Evolutionary conservation across 805 yeast genomes (phyloP).

Genomic region (Saccharomycopsis capsularis): DNA sequence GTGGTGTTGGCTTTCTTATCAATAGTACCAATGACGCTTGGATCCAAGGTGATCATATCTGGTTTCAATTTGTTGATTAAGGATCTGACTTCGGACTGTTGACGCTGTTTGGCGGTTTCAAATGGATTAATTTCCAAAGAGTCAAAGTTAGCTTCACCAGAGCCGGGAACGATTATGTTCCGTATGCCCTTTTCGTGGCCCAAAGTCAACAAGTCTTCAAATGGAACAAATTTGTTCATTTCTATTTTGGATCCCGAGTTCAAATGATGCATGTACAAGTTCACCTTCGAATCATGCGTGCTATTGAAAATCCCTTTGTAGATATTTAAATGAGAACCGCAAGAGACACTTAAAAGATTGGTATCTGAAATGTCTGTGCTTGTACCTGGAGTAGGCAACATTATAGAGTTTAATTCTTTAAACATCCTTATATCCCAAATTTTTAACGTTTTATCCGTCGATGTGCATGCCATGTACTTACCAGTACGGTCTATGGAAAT

Average conservation of each 20-base stretch:
- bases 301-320: conserved; percentile 75
- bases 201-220: conserved; percentile 90
- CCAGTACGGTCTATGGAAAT: conserved; percentile 89
- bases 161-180: conserved; percentile 89
- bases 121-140: conserved; percentile 89
- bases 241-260: conserved; percentile 71
- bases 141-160: conserved; percentile 97
- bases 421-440: conserved; percentile 91
- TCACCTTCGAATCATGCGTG: conserved; percentile 30
- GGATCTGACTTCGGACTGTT: conserved; percentile 81
- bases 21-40: conserved; percentile 77
- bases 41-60: conserved; percentile 89
- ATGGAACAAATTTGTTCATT: conserved; percentile 74
- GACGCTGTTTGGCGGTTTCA: conserved; percentile 88
- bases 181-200: conserved; percentile 76
- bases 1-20: conserved; percentile 58
- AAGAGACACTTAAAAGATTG: conserved; percentile 80
- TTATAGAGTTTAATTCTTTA: conserved; percentile 56
- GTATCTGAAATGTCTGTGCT: conserved; percentile 77
- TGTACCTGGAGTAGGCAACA: conserved; percentile 75
- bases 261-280: conserved; percentile 77
- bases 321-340: conserved; percentile 92
- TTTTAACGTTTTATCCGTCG: conserved; percentile 76
- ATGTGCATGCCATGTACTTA: conserved; percentile 86
- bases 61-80: conserved; percentile 84